phyloP scores from a whole-genome alignment of 805 yeast species.

The Zygotorulaspora sp. region DNA sequence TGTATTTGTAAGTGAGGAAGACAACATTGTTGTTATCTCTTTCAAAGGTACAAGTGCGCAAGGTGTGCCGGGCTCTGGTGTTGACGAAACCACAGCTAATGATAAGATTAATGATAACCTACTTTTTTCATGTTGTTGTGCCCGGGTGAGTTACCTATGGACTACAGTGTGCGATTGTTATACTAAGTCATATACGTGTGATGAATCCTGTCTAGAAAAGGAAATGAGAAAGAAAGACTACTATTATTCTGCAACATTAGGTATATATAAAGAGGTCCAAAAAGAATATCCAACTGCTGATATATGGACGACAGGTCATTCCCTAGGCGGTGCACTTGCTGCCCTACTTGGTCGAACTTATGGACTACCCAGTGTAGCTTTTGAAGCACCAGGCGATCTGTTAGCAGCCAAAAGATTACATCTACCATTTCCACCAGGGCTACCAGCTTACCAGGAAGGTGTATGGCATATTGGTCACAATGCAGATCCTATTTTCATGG shows the following conservation, averaged over 20 bases:
- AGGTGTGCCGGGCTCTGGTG: slow-evolving; percentile 67
- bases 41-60: slow-evolving; percentile 92
- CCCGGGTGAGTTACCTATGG: slow-evolving; percentile 87
- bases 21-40: slow-evolving; percentile 63
- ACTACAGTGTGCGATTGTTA: slow-evolving; percentile 94
- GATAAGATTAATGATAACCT: slow-evolving; percentile 87
- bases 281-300: slow-evolving; percentile 60
- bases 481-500: slow-evolving; percentile 95
- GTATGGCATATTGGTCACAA: slow-evolving; percentile 96
- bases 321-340: slow-evolving; percentile 86
- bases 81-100: slow-evolving; percentile 69
- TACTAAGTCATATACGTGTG: slow-evolving; percentile 76
- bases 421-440: slow-evolving; percentile 89
- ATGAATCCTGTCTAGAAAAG: slow-evolving; percentile 77
- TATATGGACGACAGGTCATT: slow-evolving; percentile 93
- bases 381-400: slow-evolving; percentile 90
- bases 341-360: slow-evolving; percentile 79
- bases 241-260: slow-evolving; percentile 75
- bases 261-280: slow-evolving; percentile 70
- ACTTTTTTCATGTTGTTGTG: slow-evolving; percentile 93
- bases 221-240: slow-evolving; percentile 71
- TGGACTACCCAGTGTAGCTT: slow-evolving; percentile 85
- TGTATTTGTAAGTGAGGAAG: slow-evolving; percentile 63
- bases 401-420: slow-evolving; percentile 80
- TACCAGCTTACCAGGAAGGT: slow-evolving; percentile 70